Evolutionary conservation across 2,329 filamentous ascomycete genomes (phyloP), one percentile per base, ranked within the genome.

Genomic region (Exophiala spinifera): DNA sequence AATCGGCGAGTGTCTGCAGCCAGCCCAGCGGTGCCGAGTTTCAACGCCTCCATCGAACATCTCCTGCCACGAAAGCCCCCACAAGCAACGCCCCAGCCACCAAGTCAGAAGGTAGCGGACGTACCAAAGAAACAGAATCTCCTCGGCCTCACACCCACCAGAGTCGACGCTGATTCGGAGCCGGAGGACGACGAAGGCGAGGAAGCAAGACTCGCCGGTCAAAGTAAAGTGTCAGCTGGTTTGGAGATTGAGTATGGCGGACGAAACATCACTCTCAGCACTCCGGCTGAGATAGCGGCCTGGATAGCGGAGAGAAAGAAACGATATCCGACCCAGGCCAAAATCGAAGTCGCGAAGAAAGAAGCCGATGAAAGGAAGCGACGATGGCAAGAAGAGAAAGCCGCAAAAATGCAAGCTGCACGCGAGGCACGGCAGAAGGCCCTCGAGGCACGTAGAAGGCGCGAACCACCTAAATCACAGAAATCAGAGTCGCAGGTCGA

Each of bases 301-400:
- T 97, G 90, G 84, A 83, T 95, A 59, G 84, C 84, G 46, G 90
- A 96, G 69, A 84, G 92, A 55, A 87, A 80, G 67, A 86, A 83
- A 61, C 85, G 86, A 48, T 97, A 83, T 68, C 92, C 92, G 1
- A 96, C 91, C 2, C 82, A 83, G 68, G 82, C 83, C 55, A 84
- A 88, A 51, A 78, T 81, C 52, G 76, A 79, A 51, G 68, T 66
- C 40, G 62, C 58, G 14, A 67, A 66, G 50, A 67, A 65, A 63
- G 64, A 69, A 61, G 49, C 70, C 23, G 69, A 82, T 61, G 81
- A 84, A 65, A 85, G 79, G 67, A 81, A 82, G 65, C 82, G 81
- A 66, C 82, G 80, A 62, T 77, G 79, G 67, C 83, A 85, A 66
- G 85, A 88, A 68, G 81, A 83, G 43, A 86, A 81, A 59, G 65